Evolutionary conservation across 257 asterid genomes (phyloP).

Genomic region (Anisodus tanguticus): DNA sequence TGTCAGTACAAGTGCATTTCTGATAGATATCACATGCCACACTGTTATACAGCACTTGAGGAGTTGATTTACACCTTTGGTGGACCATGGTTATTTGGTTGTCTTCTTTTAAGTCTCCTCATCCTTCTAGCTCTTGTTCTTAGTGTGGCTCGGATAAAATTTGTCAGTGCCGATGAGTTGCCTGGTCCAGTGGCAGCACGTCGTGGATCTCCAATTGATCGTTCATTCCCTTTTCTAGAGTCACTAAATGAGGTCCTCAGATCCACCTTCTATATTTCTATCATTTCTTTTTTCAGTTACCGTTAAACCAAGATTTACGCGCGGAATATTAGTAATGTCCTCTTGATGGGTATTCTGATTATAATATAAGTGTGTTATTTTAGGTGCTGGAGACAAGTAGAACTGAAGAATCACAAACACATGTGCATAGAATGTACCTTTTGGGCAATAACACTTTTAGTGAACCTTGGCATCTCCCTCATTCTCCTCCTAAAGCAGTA

Average conservation of each 20-base stretch:
- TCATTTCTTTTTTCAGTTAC: slow-evolving; percentile 23
- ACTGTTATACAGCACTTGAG: slow-evolving; percentile 84
- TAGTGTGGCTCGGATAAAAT: slow-evolving; percentile 88
- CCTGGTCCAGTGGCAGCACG: slow-evolving; percentile 69
- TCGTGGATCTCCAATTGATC: slow-evolving; percentile 78
- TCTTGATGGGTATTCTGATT: slow-evolving; percentile 15
- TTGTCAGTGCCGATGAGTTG: slow-evolving; percentile 71
- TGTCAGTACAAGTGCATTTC: slow-evolving; percentile 90
- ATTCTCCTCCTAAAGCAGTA: slow-evolving; percentile 90
- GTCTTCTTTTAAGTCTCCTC: slow-evolving; percentile 70
- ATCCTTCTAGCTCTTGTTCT: slow-evolving; percentile 78
- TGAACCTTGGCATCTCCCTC: slow-evolving; percentile 90
- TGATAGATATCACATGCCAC: slow-evolving; percentile 86
- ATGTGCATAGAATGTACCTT: slow-evolving; percentile 87
- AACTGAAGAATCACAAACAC: slow-evolving; percentile 79
- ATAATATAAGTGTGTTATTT: slow-evolving; percentile 14
- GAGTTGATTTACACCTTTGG: slow-evolving; percentile 87
- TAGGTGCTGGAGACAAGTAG: slow-evolving; percentile 90
- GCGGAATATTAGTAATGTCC: slow-evolving; percentile 9
- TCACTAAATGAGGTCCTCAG: slow-evolving; percentile 79
- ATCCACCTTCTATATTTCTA: slow-evolving; percentile 29
- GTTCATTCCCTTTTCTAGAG: slow-evolving; percentile 85
- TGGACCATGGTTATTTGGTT: slow-evolving; percentile 91
- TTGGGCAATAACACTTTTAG: slow-evolving; percentile 80
- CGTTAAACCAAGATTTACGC: slow-evolving; percentile 21